phyloP scores from a whole-genome alignment of 345 rosid species.

The Odontarrhena argentea region DNA sequence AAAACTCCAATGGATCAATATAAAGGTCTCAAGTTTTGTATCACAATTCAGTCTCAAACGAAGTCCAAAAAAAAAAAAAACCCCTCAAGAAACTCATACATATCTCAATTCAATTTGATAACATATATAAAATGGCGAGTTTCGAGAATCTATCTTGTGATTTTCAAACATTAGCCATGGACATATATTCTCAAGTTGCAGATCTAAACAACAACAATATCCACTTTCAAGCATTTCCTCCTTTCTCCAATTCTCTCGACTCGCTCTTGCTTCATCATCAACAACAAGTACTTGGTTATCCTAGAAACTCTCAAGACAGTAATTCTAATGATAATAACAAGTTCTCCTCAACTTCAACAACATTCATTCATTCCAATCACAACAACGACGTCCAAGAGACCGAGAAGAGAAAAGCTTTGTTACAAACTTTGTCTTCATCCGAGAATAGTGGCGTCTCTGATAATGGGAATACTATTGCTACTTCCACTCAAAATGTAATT shows the following conservation, averaged over 20 bases:
- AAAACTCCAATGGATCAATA: conserved; percentile 18
- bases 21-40: conserved; percentile 29
- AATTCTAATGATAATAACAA: conserved; percentile 28
- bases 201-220: conserved; percentile 40
- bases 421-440: conserved; percentile 48
- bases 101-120: not conserved
- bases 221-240: conserved; percentile 41
- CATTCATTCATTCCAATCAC: conserved; percentile 41
- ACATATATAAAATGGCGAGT: conserved; percentile 28
- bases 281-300: conserved; percentile 40
- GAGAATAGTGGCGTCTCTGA: conserved; percentile 42
- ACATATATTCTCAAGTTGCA: conserved; percentile 42
- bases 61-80: not conserved
- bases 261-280: conserved; percentile 43
- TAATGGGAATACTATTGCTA: conserved; percentile 16
- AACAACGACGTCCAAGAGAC: conserved; percentile 21
- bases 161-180: conserved; percentile 35
- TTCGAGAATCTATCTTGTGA: conserved; percentile 38
- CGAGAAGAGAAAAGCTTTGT: conserved; percentile 44
- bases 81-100: conserved; percentile 11
- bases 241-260: conserved; percentile 43
- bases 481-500: conserved; percentile 38
- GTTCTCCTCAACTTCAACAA: conserved; percentile 29
- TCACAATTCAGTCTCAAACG: conserved; percentile 9
- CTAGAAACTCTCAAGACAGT: conserved; percentile 35